phyloP scores from a whole-genome alignment of 2,329 filamentous ascomycete species.

The Hypoxylon sp. region DNA sequence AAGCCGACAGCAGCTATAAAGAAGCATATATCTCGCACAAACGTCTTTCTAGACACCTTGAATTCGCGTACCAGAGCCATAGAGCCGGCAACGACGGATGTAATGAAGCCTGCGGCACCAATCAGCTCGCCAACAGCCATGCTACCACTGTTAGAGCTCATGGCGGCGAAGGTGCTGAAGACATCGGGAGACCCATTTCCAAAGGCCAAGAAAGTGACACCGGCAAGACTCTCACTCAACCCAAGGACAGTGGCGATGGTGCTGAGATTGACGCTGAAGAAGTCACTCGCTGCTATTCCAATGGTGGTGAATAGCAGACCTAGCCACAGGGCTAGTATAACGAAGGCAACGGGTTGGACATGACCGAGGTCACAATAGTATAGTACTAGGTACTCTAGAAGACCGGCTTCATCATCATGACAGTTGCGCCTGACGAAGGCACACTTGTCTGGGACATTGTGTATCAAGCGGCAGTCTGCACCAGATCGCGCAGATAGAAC shows the following conservation, averaged over 20 bases:
- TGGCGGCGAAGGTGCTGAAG: constrained; percentile 98
- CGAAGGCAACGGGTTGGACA: constrained; percentile 82
- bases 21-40: constrained; percentile 91
- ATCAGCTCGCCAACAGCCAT: constrained; percentile 96
- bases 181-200: constrained; percentile 98
- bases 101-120: constrained; percentile 95
- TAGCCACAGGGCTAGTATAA: constrained; percentile 84
- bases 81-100: constrained; percentile 92
- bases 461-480: constrained; percentile 81
- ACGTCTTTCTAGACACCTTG: constrained; percentile 88
- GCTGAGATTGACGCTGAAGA: constrained; percentile 96
- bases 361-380: constrained; percentile 86
- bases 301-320: constrained; percentile 94
- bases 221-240: constrained; percentile 94
- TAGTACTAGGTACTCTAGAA: constrained; percentile 87
- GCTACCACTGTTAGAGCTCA: constrained; percentile 97
- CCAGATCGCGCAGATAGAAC: constrained; percentile 45
- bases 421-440: constrained; percentile 87
- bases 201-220: constrained; percentile 96
- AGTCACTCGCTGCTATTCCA: constrained; percentile 97
- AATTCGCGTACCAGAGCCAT: constrained; percentile 99
- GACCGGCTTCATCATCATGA: constrained; percentile 87
- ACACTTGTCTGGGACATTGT: constrained; percentile 83
- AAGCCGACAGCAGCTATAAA: constrained; percentile 90
- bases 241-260: constrained; percentile 91